phyloP scores from a whole-genome alignment of 1,284 basidiomycete species.

The Boletellus dicymbophilus region DNA sequence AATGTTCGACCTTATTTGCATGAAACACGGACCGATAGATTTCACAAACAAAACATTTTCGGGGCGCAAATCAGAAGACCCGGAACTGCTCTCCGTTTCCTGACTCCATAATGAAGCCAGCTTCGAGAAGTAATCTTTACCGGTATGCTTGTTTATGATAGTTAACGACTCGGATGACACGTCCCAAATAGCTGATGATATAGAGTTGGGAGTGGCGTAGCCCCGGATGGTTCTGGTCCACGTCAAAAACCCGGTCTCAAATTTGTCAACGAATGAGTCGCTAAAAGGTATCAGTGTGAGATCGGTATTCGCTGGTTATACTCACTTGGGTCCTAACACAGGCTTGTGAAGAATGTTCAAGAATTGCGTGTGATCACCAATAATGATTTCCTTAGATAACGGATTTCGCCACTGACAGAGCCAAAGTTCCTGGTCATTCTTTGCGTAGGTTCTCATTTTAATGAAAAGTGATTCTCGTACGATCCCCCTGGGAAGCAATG shows the following conservation, averaged over 20 bases:
- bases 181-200: slow-evolving; percentile 67
- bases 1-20: neutral
- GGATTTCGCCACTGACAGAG: slow-evolving; percentile 81
- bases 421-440: slow-evolving; percentile 73
- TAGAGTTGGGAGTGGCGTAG: slow-evolving; percentile 49
- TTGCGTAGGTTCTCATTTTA: slow-evolving; percentile 84
- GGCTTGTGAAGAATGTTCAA: slow-evolving; percentile 45
- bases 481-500: slow-evolving; percentile 53
- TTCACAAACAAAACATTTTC: slow-evolving; percentile 74
- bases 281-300: slow-evolving; percentile 28
- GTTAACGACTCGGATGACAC: slow-evolving; percentile 51
- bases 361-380: slow-evolving; percentile 52
- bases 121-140: slow-evolving; percentile 61
- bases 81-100: slow-evolving; percentile 60
- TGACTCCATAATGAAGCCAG: slow-evolving; percentile 69
- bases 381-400: slow-evolving; percentile 54
- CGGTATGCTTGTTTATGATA: slow-evolving; percentile 53
- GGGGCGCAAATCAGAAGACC: slow-evolving; percentile 55
- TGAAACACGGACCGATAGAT: slow-evolving; percentile 53
- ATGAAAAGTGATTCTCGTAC: slow-evolving; percentile 76
- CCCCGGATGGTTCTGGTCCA: slow-evolving; percentile 79
- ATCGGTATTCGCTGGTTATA: neutral
- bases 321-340: slow-evolving; percentile 35
- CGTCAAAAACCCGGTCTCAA: slow-evolving; percentile 82
- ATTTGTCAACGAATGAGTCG: slow-evolving; percentile 74